Evolutionary conservation across 225 moss, liverwort and hornwort genomes (phyloP), one percentile per base, ranked within the genome.

Genomic region (Polytrichum formosum): DNA sequence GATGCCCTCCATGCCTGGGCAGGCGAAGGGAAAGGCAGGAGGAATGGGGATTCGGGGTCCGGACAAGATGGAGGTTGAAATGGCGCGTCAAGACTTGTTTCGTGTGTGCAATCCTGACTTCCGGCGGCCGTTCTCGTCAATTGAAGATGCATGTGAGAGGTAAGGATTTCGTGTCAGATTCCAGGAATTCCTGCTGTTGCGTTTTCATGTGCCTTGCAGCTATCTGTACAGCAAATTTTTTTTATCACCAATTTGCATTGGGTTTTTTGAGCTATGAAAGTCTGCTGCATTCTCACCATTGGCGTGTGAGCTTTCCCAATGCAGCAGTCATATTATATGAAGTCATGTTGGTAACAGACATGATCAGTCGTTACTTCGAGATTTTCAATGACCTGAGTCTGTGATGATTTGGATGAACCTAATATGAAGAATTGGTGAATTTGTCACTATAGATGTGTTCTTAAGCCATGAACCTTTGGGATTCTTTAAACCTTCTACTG

Each of bases 91-190:
- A 75, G 98, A 98, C 70, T 83, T 92, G 31, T 73, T 82, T 9
- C 94, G 90, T 31, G 87, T 98, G 65, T 88, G 91, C 59, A 81
- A 90, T 77, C 98, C 98, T 30, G 98, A 98, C 63, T 76, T 85
- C 2, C 88, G 83, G 63, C 91, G 85, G 46, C 91, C 98, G 23
- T 98, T 98, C 64, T 75, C 87, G 53, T 98, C 91, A 18, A 79
- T 98, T 67, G 98, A 92, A 87, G 94, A 98, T 81, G 92, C 94
- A 0, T 94, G 98, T 72, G 94, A 94, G 19, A 90, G 98, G 98
- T 98, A 81, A 30, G 54, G 55, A 6, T 30, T 69, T 33, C 33
- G 21, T 63, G 18, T 54, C 16, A 46, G 46, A 46, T 46, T 46
- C 1, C 4, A 56, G 70, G 25, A 28, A 21, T 13, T 26, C 56